phyloP scores from a whole-genome alignment of 2,329 filamentous ascomycete species.

The Monosporascus sp. region DNA sequence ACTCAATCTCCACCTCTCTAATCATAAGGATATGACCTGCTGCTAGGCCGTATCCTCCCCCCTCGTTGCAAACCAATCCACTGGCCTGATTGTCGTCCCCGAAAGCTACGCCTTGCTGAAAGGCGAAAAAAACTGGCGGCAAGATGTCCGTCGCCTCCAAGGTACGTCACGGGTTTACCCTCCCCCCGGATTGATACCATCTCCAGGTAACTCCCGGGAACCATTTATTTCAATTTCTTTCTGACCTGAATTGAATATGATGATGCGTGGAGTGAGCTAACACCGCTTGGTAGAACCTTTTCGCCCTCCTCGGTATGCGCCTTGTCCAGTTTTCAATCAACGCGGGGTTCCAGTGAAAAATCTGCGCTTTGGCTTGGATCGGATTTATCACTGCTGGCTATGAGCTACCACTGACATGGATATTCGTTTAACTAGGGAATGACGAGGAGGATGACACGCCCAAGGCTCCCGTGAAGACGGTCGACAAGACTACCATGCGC shows the following conservation, averaged over 20 bases:
- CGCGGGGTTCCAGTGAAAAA: slow-evolving; percentile 12
- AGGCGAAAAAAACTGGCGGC: slow-evolving; percentile 49
- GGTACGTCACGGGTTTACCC: slow-evolving; percentile 34
- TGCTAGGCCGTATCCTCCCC: slow-evolving; percentile 29
- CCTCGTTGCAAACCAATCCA: slow-evolving; percentile 15
- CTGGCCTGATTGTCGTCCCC: slow-evolving; percentile 26
- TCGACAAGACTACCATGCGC: slow-evolving; percentile 76
- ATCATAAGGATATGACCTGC: slow-evolving; percentile 28
- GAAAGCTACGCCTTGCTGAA: slow-evolving; percentile 39
- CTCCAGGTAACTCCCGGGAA: too few relatives aligned
- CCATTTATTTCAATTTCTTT: too few relatives aligned
- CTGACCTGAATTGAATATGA: too few relatives aligned
- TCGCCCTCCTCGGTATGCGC: slow-evolving; percentile 90
- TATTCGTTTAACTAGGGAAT: slow-evolving; percentile 42
- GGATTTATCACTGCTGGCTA: background rate
- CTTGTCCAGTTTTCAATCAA: slow-evolving; percentile 13
- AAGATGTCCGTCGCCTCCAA: slow-evolving; percentile 59
- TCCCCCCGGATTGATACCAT: slow-evolving; percentile 1
- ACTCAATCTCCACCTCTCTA: slow-evolving; percentile 3
- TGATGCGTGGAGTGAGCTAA: slow-evolving; percentile 15
- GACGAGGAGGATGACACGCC: slow-evolving; percentile 67
- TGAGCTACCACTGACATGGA: slow-evolving; percentile 17
- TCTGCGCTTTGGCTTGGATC: slow-evolving; percentile 6
- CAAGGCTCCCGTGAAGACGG: slow-evolving; percentile 76
- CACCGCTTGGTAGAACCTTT: slow-evolving; percentile 68